A percentile compares a stretch with the other conserved stretches of the same genome.
phyloP scores from a whole-genome alignment of 1,139 yeast species.

The Blastobotrys aristatus region DNA sequence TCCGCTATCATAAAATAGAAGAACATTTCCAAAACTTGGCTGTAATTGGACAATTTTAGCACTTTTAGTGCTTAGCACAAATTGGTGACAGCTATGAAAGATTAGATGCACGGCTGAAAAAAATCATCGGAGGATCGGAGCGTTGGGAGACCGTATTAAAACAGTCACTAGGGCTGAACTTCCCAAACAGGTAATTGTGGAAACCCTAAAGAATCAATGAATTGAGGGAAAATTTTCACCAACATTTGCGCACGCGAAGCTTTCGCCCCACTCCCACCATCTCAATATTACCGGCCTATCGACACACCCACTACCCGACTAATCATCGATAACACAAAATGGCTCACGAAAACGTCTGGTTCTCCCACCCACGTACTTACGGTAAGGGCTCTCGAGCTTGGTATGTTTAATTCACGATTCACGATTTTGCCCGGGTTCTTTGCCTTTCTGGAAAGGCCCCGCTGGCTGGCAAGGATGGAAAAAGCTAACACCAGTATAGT shows the following conservation, averaged over 20 bases:
- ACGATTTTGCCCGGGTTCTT: no score
- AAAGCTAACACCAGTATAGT: conserved; percentile 28
- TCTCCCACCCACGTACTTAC: conserved; percentile 99
- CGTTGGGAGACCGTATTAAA: not conserved
- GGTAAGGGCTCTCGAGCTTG: conserved; percentile 99
- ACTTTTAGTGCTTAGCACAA: no score
- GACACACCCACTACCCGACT: no score
- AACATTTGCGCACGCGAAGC: not conserved
- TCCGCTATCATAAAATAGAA: no score
- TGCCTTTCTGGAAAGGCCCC: not conserved
- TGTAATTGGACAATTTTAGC: no score
- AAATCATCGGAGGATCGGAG: no score
- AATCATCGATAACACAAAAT: conserved; percentile 39
- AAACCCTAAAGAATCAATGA: not conserved
- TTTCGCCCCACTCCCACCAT: not conserved
- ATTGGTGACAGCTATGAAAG: no score
- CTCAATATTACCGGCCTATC: not conserved
- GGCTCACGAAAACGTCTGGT: conserved; percentile 99
- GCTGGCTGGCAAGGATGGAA: not conserved
- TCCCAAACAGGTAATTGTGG: not conserved
- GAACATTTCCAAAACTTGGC: not conserved
- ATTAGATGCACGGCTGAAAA: no score
- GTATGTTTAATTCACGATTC: conserved; percentile 27
- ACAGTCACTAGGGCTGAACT: not conserved
- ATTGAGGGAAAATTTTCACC: not conserved